Evolutionary conservation across 257 asterid species (phyloP).

Genomic region (Cruciata laevipes): DNA sequence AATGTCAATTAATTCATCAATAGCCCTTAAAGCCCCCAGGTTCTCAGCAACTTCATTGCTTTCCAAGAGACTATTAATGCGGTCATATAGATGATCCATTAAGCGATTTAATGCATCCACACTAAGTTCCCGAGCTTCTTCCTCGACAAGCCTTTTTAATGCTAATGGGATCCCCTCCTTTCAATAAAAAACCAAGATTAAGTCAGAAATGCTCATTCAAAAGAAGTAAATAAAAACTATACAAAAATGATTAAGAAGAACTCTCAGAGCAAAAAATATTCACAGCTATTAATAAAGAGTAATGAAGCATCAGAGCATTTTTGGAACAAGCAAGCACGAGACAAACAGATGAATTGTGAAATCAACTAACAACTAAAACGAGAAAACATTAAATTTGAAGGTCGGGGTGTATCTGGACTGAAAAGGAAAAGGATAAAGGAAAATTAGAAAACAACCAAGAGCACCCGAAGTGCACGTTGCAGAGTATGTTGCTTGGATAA

Average conservation of each 20-base stretch:
- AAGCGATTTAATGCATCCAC: conserved; percentile 81
- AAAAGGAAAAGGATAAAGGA: not conserved
- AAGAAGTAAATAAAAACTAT: too few species aligned
- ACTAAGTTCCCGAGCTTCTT: conserved; percentile 81
- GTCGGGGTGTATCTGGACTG: not conserved
- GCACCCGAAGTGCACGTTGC: too few species aligned
- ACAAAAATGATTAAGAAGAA: too few species aligned
- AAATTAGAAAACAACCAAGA: not conserved
- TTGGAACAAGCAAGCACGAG: not conserved
- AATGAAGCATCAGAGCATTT: not conserved
- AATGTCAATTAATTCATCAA: conserved; percentile 91
- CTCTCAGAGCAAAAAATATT: not conserved
- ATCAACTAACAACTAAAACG: not conserved
- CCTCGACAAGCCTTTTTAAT: conserved; percentile 74
- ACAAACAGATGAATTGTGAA: not conserved
- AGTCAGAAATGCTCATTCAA: not conserved
- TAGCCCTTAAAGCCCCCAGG: conserved; percentile 94
- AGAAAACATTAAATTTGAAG: not conserved
- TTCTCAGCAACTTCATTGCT: conserved; percentile 85
- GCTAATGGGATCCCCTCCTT: conserved; percentile 87
- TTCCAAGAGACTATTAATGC: conserved; percentile 68
- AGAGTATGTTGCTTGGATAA: too few species aligned
- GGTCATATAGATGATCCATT: conserved; percentile 87
- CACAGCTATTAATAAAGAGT: not conserved
- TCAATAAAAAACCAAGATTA: conserved; percentile 10